These are phyloP conservation scores for Diaporthe capsici DNA, from an alignment of 2,329 filamentous ascomycete species.

Conservation along the genomic window DNA sequence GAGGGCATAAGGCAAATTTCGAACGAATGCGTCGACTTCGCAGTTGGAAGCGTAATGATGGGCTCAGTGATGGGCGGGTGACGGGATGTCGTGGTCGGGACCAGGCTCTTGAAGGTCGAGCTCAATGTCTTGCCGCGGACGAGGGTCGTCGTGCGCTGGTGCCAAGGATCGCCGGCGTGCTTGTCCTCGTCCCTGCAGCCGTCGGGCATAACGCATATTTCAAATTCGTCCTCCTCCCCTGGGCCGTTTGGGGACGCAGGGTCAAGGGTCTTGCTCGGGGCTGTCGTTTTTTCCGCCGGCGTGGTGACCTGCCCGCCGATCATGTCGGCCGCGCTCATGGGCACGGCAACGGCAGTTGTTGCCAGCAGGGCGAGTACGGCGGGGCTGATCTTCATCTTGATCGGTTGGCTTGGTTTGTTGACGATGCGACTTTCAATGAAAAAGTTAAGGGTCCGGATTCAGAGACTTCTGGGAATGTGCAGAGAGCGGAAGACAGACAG, in stretches of 20 bases:
- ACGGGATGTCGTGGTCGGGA: no score
- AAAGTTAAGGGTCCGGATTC: neutral
- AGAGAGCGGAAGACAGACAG: neutral
- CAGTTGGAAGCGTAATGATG: no score
- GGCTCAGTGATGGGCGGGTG: no score
- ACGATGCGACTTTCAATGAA: neutral
- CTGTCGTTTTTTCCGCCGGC: neutral
- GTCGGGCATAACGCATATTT: neutral
- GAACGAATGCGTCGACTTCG: no score
- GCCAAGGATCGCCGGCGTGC: neutral
- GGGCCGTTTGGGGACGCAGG: neutral
- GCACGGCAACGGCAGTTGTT: slow-evolving; percentile 3
- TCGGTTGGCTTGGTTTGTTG: neutral
- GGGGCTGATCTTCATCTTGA: neutral
- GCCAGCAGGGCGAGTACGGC: slow-evolving; percentile 11
- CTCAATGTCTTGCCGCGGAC: no score
- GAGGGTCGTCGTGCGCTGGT: no score
- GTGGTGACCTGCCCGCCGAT: no score
- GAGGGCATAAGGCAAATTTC: no score
- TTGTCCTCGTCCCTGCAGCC: neutral
- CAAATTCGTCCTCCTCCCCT: neutral
- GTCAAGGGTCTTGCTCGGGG: no score
- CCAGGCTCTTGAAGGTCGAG: no score
- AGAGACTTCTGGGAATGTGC: neutral
- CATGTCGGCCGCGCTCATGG: neutral